Evolutionary conservation across 345 rosid species (phyloP), one percentile per base, ranked within the genome.

Genomic region (Cardamine chenopodiifolia): DNA sequence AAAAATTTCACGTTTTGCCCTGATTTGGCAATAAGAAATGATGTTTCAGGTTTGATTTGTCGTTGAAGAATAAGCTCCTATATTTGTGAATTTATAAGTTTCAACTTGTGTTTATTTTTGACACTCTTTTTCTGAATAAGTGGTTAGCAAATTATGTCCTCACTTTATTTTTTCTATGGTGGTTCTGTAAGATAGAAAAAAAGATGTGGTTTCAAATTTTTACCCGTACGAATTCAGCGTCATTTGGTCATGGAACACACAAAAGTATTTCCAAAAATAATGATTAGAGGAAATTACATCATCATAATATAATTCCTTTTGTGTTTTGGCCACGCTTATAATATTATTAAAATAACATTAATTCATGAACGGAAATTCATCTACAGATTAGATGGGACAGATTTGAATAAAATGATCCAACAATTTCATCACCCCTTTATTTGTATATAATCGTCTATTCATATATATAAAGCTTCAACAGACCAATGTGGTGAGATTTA

Each of bases 51-150:
- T 64, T 54, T 12, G 7, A 25, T 17, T 68, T 49, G 1, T 23
- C 29, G 45, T 52, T 72, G 70, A 61, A 49, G 52, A 47, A 28
- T 54, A 72, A 64, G n/a, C n/a, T n/a, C n/a, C n/a, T 63, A 9
- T 5, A 9, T 4, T 12, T 55, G 58, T 10, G 72, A 26, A 66
- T 66, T 74, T 74, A 48, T 47, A 73, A 65, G 58, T 18, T 65
- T 49, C 13, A 31, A 4, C 37, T 45, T 57, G 35, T 18, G 78
- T 66, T 74, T 74, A 67, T 74, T 66, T 66, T 66, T 66, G 54
- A 26, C 50, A 45, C 56, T 65, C 26, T 59, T n/a, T 54, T 45
- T 15, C 34, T 48, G 25, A 5, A 66, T 66, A 39, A 12, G 73
- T 74, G 78, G 78, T 66, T 37, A 29, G 65, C 54, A 58, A 49